These are phyloP conservation scores for Wolfiporia cocos DNA, from an alignment of 1,284 basidiomycete genomes.

Conservation along the genomic window DNA sequence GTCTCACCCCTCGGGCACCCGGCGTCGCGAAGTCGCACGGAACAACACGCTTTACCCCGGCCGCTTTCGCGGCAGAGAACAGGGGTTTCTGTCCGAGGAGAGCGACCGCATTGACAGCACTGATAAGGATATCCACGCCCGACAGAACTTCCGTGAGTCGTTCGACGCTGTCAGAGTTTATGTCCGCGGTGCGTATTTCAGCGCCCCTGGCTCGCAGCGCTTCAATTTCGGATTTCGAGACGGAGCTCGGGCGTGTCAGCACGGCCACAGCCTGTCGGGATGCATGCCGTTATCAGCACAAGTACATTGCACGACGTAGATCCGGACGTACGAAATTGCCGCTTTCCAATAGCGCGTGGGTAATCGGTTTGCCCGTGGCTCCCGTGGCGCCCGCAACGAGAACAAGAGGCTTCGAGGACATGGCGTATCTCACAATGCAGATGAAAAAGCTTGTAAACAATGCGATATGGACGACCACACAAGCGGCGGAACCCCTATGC, in stretches of 20 bases:
- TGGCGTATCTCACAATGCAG: too few relatives aligned
- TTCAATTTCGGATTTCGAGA: slow-evolving; percentile 9
- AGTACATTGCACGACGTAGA: neutral
- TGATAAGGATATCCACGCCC: slow-evolving; percentile 15
- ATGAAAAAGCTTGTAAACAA: neutral
- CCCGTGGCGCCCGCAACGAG: slow-evolving; percentile 19
- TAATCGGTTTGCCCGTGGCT: slow-evolving; percentile 12
- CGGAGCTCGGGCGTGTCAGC: slow-evolving; percentile 8
- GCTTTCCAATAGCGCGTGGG: slow-evolving; percentile 10
- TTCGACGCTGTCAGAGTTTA: slow-evolving; percentile 6
- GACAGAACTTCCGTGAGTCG: slow-evolving; percentile 8
- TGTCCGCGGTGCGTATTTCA: slow-evolving; percentile 13
- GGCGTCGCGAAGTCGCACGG: slow-evolving; percentile 15
- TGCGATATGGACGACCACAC: neutral
- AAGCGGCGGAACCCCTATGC: neutral
- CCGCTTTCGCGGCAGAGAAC: slow-evolving; percentile 12
- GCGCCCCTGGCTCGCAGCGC: slow-evolving; percentile 8
- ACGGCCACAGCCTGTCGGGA: slow-evolving; percentile 9
- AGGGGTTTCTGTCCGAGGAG: slow-evolving; percentile 10
- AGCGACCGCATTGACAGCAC: slow-evolving; percentile 2
- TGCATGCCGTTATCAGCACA: neutral
- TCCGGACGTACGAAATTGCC: slow-evolving; percentile 13
- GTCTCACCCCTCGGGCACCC: slow-evolving; percentile 9
- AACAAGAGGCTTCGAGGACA: slow-evolving; percentile 12
- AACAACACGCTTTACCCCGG: slow-evolving; percentile 14